A percentile compares a stretch with the other conserved stretches of the same genome.
These are phyloP conservation scores for Xylariales sp. DNA, from an alignment of 2,329 filamentous ascomycete species.

Conservation along the genomic window DNA sequence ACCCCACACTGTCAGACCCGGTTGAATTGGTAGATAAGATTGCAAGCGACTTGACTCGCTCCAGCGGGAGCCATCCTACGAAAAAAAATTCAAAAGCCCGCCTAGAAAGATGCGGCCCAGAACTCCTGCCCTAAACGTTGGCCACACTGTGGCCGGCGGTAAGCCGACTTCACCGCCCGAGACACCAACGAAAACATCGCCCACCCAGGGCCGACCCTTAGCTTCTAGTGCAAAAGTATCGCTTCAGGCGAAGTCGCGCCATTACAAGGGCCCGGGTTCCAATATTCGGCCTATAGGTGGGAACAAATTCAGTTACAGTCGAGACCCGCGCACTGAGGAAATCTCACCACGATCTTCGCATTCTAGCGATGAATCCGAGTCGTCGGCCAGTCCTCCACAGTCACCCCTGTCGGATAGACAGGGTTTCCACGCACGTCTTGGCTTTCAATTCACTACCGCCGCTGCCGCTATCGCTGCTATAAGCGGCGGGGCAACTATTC, in stretches of 20 bases:
- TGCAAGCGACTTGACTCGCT: conserved; percentile 43
- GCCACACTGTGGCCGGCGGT: conserved; percentile 42
- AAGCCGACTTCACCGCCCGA: conserved; percentile 56
- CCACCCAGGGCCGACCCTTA: conserved; percentile 44
- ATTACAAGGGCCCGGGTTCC: conserved; percentile 44
- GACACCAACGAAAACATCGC: conserved; percentile 54
- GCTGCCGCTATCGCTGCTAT: conserved; percentile 35
- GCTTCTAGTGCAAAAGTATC: conserved; percentile 39
- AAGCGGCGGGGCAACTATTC: conserved; percentile 35
- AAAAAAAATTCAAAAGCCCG: conserved; percentile 40
- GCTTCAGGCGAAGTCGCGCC: conserved; percentile 41
- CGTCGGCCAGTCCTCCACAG: conserved; percentile 45
- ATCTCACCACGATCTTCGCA: conserved; percentile 50
- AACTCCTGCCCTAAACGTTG: conserved; percentile 47
- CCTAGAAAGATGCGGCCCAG: conserved; percentile 46
- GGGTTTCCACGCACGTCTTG: conserved; percentile 39
- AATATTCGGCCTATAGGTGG: conserved; percentile 52
- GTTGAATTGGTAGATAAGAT: conserved; percentile 48
- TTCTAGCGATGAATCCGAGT: conserved; percentile 47
- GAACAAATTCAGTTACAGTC: conserved; percentile 48
- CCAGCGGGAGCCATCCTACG: conserved; percentile 44
- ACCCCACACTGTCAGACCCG: conserved; percentile 48
- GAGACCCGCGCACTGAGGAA: conserved; percentile 47
- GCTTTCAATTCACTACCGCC: conserved; percentile 39
- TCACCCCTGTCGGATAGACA: conserved; percentile 46